Evolutionary conservation across 2,329 filamentous ascomycete species (phyloP), one percentile per base, ranked within the genome.

Genomic region (Penicillium capsulatum): DNA sequence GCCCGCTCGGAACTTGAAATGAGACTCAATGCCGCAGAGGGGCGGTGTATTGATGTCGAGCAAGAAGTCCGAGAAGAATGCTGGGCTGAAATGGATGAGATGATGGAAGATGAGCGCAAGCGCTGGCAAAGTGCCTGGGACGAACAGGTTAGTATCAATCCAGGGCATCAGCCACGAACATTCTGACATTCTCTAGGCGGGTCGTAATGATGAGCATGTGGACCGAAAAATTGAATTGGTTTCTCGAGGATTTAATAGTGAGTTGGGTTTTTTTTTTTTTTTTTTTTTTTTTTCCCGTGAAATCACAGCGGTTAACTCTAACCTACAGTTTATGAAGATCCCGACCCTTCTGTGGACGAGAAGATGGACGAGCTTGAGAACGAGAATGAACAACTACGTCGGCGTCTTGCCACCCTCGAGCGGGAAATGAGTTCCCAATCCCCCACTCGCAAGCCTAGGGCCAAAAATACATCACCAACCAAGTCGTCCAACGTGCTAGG

Each of bases 51-150:
- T 30, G 80, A 86, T 36, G 71, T 94, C 9, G 92, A 98, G 61
- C 81, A 86, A 53, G 83, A 84, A 4, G 79, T 97, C 19, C 82
- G 92, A 15, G 91, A 96, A 57, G 91, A 97, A 52, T 91, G 90
- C 54, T 90, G 82, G 52, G 74, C 71, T 2, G 92, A 96, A 58
- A 94, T 94, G 71, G 92, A 98, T 58, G 72, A 77, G 43, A 78
- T 80, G 8, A 74, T 96, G 32, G 77, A 81, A 14, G 69, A 82
- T 9, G 89, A 96, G 61, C 79, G 86, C 62, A 75, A 78, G 7
- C 75, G 86, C n/a, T 96, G 88, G 85, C 84, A 91, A 59, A 77
- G 76, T 0, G 84, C 80, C 0, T 78, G 89, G 62, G 84, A 86
- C 13, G 79, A 84, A 4, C 89, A 96, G 61, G 77, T 80, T 45